Base-by-base conservation (phyloP, 495 filamentous ascomycete genomes). In the Cercophora newfieldiana region DNA sequence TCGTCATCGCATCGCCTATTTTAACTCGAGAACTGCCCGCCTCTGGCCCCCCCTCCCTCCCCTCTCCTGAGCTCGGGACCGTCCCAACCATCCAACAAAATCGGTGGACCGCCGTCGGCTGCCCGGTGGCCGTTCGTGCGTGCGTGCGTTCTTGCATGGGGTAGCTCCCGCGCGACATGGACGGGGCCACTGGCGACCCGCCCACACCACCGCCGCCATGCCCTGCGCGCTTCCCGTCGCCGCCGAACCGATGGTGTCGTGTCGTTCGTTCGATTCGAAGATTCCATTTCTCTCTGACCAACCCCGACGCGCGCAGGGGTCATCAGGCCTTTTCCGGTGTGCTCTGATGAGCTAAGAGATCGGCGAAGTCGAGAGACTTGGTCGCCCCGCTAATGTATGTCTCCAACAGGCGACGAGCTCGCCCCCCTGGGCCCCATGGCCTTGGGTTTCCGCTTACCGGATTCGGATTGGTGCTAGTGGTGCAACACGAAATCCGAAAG, bases 391-490 rank as follows among this genome's bases (percentile, higher is more conserved):
- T 60, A 29, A 49, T 60, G 58, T 60, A 44, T 60, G 58, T 60
- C 19, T 28, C 37, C 14, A 21, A 44, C 18, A 25, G 24, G 58
- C 22, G 30, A 22, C 24, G 31, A 19, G n/a, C n/a, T 21, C 24
- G n/a, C 10, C 22, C 24, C 30, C 25, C 58, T 60, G 58, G 30
- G 30, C 21, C 30, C 55, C 37, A 44, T 44, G 37, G 37, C 19
- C 28, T 1, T 57, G 18, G 55, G 58, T 21, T 49, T 60, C 31
- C 58, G 58, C 58, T 60, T 60, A 60, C 58, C 58, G 58, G 58
- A 60, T 60, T 60, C 58, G 58, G 58, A 60, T 60, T 60, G 58
- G 58, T 48, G 58, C 25, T 48, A n/a, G n/a, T n/a, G 31, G 58
- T 24, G 58, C 58, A 60, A 47, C 58, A 49, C 21, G 37, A 60